phyloP scores from a whole-genome alignment of 108 stramenopile genomes.

The Mayamaea pseudoterrestris region DNA sequence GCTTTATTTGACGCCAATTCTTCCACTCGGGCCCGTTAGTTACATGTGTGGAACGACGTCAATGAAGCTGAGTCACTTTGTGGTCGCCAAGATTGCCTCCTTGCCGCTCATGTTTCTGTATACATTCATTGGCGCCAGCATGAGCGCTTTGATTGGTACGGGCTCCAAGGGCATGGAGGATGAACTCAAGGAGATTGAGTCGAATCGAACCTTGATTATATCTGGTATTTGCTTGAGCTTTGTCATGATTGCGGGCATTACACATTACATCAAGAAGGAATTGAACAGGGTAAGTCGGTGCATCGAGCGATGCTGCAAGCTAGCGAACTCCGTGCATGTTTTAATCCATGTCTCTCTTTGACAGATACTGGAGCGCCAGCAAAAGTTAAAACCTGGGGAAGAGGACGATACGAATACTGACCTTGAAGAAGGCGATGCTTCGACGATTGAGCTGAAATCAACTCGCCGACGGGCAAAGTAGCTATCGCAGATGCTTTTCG shows the following conservation, averaged over 20 bases:
- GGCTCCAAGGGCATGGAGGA: not conserved
- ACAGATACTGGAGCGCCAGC: constrained; percentile 54
- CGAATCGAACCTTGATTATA: constrained; percentile 48
- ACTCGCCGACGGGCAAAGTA: too few relatives aligned
- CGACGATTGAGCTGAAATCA: not conserved
- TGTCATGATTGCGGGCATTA: constrained; percentile 60
- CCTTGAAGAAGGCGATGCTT: not conserved
- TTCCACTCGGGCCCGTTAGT: constrained; percentile 65
- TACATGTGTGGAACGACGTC: constrained; percentile 78
- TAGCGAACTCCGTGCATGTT: not conserved
- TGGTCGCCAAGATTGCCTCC: constrained; percentile 60
- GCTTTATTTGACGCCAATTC: constrained; percentile 64
- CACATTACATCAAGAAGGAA: constrained; percentile 54
- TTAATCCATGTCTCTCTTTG: not conserved
- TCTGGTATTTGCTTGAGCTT: constrained; percentile 47
- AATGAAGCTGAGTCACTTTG: constrained; percentile 53
- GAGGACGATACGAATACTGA: too few relatives aligned
- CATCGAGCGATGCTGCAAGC: not conserved
- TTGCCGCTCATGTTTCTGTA: constrained; percentile 65
- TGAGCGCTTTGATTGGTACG: constrained; percentile 4
- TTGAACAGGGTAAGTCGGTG: constrained; percentile 43
- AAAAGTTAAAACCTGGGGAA: constrained; percentile 42
- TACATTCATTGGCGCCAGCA: constrained; percentile 56
- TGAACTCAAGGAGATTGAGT: constrained; percentile 40
- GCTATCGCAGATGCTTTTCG: too few relatives aligned